A percentile compares a stretch with the other conserved stretches of the same genome.
phyloP scores from a whole-genome alignment of 192 early-diverging fungal genomes.

The Helicostylum pulchrum region DNA sequence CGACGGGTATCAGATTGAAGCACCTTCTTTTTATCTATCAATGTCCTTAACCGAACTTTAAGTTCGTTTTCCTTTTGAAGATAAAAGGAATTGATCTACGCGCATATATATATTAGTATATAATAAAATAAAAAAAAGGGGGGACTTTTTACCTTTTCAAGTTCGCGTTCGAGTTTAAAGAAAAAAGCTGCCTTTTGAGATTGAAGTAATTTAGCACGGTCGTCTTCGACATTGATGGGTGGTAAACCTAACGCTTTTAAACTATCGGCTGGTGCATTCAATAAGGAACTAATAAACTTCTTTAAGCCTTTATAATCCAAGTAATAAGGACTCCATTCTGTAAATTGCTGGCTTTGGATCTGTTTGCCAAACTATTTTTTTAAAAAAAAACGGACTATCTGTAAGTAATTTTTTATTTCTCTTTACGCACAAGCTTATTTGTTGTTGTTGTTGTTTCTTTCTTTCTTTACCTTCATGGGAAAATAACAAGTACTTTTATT shows the following conservation, averaged over 20 bases:
- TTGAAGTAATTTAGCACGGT: constrained; percentile 57
- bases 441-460: too few relatives aligned
- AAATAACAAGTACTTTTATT: too few relatives aligned
- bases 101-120: neutral
- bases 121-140: constrained; percentile 13
- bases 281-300: constrained; percentile 86
- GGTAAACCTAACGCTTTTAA: constrained; percentile 32
- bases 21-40: constrained; percentile 76
- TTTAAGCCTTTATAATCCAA: constrained; percentile 98
- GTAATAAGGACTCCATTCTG: constrained; percentile 93
- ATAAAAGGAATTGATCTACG: constrained; percentile 91
- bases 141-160: constrained; percentile 79
- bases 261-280: constrained; percentile 35
- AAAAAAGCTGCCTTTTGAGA: constrained; percentile 96
- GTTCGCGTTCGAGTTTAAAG: constrained; percentile 94
- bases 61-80: constrained; percentile 94
- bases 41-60: constrained; percentile 81
- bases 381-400: neutral
- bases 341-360: constrained; percentile 86
- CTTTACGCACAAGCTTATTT: too few relatives aligned
- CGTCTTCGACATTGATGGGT: constrained; percentile 46
- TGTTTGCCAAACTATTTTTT: constrained; percentile 91
- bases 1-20: constrained; percentile 46
- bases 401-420: neutral
- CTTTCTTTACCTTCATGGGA: constrained; percentile 19